Evolutionary conservation across 176 grass and related monocot genomes (phyloP).

Genomic region (Coix lacrymajobi): DNA sequence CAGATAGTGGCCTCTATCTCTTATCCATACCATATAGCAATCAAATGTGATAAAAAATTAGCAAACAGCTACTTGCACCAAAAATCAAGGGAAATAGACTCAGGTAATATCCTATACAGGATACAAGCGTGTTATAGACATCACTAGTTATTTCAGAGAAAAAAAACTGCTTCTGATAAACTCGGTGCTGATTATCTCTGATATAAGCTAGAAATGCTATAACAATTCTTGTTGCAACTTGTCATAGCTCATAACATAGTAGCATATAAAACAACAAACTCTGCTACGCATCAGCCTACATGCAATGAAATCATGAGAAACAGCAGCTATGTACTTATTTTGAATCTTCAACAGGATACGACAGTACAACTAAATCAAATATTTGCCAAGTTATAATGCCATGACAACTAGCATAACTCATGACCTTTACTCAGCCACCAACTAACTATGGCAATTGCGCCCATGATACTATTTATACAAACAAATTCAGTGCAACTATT

Average conservation of each 20-base stretch:
- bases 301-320: neutral
- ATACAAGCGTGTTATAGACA: neutral
- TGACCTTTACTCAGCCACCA: neutral
- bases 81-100: neutral
- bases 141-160: neutral
- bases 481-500: neutral
- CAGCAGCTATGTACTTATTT: neutral
- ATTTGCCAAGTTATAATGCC: neutral
- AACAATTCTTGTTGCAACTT: neutral
- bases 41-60: neutral
- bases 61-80: neutral
- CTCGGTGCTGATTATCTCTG: neutral
- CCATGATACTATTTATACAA: neutral
- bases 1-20: neutral
- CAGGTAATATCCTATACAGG: neutral
- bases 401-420: neutral
- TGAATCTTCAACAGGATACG: neutral
- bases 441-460: neutral
- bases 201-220: neutral
- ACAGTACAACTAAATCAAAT: neutral
- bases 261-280: neutral
- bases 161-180: neutral
- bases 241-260: neutral
- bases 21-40: neutral
- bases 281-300: neutral